A percentile compares a stretch with the other conserved stretches of the same genome.
These are phyloP conservation scores for Clonostachys sp. DNA, from an alignment of 2,329 filamentous ascomycete species.

Conservation along the genomic window DNA sequence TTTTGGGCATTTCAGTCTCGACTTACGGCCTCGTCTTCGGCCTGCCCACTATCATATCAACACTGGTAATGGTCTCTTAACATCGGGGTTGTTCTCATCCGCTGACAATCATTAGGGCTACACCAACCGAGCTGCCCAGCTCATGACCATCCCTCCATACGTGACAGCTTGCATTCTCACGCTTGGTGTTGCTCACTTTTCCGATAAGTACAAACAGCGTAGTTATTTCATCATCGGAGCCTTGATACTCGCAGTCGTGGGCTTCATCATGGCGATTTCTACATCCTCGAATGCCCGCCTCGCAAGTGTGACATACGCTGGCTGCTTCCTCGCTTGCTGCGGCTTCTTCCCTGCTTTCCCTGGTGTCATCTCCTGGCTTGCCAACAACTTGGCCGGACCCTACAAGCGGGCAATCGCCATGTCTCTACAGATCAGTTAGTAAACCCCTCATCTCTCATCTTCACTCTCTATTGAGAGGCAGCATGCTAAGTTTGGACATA, in stretches of 20 bases:
- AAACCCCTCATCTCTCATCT: neutral
- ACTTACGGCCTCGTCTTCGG: slow-evolving; percentile 5
- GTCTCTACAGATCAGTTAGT: slow-evolving; percentile 4
- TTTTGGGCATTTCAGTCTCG: slow-evolving; percentile 3
- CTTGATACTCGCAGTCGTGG: slow-evolving; percentile 1
- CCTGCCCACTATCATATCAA: slow-evolving; percentile 4
- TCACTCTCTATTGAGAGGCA: neutral
- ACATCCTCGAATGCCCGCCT: neutral
- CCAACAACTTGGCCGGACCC: slow-evolving; percentile 3
- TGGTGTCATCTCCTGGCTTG: slow-evolving; percentile 4
- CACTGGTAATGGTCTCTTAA: slow-evolving; percentile 1
- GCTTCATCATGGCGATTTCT: slow-evolving; percentile 1
- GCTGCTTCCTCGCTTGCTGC: slow-evolving; percentile 5
- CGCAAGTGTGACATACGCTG: slow-evolving; percentile 2
- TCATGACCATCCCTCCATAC: slow-evolving; percentile 62
- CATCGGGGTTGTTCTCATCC: slow-evolving; percentile 29
- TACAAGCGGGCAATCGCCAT: slow-evolving; percentile 5
- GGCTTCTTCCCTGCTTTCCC: slow-evolving; percentile 6
- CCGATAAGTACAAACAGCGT: slow-evolving; percentile 4
- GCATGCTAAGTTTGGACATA: neutral
- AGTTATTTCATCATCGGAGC: slow-evolving; percentile 3
- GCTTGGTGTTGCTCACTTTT: slow-evolving; percentile 3
- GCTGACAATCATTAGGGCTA: slow-evolving; percentile 40
- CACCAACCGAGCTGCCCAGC: slow-evolving; percentile 49
- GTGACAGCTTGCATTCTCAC: slow-evolving; percentile 3